A percentile compares a stretch with the other conserved stretches of the same genome.
Conservation (phyloP, 345 rosid genomes). For the Citrus medica region DNA sequence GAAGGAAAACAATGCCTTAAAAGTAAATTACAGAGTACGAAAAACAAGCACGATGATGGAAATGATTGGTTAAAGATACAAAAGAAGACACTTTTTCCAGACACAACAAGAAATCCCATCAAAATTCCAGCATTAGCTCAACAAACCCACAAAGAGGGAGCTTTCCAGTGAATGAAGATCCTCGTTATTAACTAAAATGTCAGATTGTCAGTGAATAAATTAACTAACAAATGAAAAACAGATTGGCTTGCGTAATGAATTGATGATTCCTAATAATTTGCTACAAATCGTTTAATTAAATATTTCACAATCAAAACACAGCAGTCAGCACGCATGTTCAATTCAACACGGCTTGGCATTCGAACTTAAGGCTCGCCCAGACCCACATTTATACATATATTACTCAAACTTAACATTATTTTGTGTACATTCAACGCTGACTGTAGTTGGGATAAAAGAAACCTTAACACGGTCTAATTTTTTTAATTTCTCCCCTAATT, state of each 20-base stretch:
- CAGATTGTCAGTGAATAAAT: background rate
- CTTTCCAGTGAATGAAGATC: background rate
- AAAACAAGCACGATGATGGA: background rate
- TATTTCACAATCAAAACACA: background rate
- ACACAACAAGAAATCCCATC: background rate
- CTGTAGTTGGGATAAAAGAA: background rate
- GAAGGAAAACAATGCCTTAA: too few species aligned
- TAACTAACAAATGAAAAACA: background rate
- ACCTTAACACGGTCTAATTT: background rate
- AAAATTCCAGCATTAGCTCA: constrained; percentile 24
- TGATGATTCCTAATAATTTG: background rate
- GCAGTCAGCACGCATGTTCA: background rate
- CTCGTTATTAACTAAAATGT: background rate
- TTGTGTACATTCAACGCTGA: background rate
- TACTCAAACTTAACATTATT: background rate
- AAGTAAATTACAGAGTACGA: background rate
- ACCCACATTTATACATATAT: background rate
- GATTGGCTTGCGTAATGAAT: background rate
- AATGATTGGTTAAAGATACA: background rate
- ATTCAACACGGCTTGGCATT: constrained; percentile 9
- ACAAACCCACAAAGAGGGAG: constrained; percentile 11
- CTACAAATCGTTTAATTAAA: background rate
- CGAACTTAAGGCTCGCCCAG: background rate
- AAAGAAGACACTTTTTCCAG: too few species aligned
- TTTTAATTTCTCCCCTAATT: background rate